Percentiles rank a stretch among this genome's conserved stretches.
phyloP scores from a whole-genome alignment of 2,329 filamentous ascomycete genomes.

The Penicillium concentricum region DNA sequence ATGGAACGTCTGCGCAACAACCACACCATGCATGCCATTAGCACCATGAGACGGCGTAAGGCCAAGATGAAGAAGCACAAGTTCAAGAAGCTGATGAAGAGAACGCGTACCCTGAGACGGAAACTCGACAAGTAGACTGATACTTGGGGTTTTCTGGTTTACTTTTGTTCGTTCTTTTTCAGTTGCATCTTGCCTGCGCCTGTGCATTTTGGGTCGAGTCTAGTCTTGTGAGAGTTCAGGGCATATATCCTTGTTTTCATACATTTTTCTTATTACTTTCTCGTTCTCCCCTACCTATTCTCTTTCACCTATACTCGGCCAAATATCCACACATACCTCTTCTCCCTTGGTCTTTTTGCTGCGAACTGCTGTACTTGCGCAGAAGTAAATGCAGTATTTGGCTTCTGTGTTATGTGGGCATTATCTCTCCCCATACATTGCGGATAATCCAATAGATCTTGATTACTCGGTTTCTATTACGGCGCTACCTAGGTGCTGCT shows the following conservation, averaged over 20 bases:
- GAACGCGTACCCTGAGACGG: slow-evolving; percentile 81
- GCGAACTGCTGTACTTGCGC: neutral
- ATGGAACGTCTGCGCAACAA: slow-evolving; percentile 65
- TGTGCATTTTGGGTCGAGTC: slow-evolving; percentile 22
- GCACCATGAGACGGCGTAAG: slow-evolving; percentile 87
- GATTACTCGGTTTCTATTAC: slow-evolving; percentile 4
- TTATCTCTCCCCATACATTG: slow-evolving; percentile 11
- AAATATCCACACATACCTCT: slow-evolving; percentile 21
- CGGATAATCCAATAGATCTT: slow-evolving; percentile 17
- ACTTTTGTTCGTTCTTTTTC: slow-evolving; percentile 11
- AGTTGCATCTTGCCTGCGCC: slow-evolving; percentile 23
- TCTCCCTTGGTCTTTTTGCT: neutral
- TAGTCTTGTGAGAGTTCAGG: slow-evolving; percentile 20
- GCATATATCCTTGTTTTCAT: slow-evolving; percentile 21
- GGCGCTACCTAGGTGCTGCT: neutral
- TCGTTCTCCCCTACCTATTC: slow-evolving; percentile 9
- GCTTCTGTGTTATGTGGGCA: slow-evolving; percentile 3
- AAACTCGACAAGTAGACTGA: slow-evolving; percentile 65
- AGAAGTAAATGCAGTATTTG: neutral
- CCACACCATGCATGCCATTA: slow-evolving; percentile 72
- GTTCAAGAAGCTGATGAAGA: slow-evolving; percentile 98
- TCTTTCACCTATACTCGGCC: slow-evolving; percentile 16
- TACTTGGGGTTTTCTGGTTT: slow-evolving; percentile 12
- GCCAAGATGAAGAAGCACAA: slow-evolving; percentile 99
- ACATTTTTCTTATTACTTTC: slow-evolving; percentile 15